These are phyloP conservation scores for Rubus idaeus DNA, from an alignment of 306 rosid species.

Conservation along the genomic window DNA sequence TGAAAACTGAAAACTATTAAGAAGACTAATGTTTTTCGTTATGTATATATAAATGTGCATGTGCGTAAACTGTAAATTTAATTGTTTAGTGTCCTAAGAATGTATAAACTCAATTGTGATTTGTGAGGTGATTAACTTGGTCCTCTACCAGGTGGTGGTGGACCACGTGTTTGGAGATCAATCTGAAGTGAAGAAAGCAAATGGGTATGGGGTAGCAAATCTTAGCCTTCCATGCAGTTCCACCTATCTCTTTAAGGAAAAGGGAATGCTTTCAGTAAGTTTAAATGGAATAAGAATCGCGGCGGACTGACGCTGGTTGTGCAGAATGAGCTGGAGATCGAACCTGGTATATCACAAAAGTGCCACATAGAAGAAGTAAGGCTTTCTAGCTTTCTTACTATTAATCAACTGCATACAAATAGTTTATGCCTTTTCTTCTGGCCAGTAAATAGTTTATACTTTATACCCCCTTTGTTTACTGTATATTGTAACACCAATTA, in stretches of 20 bases:
- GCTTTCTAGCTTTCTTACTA: slow-evolving; percentile 14
- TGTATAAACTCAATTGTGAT: slow-evolving; percentile 6
- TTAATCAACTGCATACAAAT: neutral
- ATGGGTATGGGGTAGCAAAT: slow-evolving; percentile 21
- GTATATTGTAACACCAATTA: too few species aligned
- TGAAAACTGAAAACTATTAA: neutral
- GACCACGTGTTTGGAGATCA: slow-evolving; percentile 26
- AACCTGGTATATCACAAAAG: slow-evolving; percentile 36
- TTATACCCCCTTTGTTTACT: neutral
- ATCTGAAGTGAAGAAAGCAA: slow-evolving; percentile 12
- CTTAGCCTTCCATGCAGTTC: neutral
- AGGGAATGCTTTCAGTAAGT: slow-evolving; percentile 16
- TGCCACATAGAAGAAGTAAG: slow-evolving; percentile 35
- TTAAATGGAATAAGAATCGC: slow-evolving; percentile 44
- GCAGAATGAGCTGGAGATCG: slow-evolving; percentile 43
- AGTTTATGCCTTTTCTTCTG: neutral
- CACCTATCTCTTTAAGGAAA: slow-evolving; percentile 4
- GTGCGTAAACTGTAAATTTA: neutral
- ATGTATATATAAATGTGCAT: neutral
- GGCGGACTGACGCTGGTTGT: slow-evolving; percentile 56
- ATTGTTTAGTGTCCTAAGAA: neutral
- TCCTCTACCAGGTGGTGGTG: slow-evolving; percentile 13
- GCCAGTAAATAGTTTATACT: neutral
- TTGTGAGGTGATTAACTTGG: slow-evolving; percentile 19
- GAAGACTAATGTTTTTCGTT: neutral